These are phyloP conservation scores for Coelastrella sp. DNA, from an alignment of 139 green algal genomes.

Conservation along the genomic window DNA sequence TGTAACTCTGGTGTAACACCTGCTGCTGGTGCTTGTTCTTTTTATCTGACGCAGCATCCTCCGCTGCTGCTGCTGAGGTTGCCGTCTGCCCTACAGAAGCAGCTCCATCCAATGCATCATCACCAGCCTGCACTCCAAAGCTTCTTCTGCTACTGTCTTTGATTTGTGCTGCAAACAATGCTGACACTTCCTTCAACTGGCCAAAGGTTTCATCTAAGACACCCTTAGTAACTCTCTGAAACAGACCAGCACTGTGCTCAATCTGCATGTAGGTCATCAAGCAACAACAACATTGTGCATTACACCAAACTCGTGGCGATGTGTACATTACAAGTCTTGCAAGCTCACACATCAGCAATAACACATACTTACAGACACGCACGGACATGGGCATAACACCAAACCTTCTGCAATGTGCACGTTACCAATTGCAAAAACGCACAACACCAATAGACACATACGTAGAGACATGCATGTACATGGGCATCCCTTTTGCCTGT, in stretches of 20 bases:
- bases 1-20: background rate
- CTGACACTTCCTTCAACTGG: slow-evolving; percentile 17
- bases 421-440: too few species aligned
- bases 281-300: background rate
- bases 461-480: too few species aligned
- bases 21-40: background rate
- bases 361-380: too few species aligned
- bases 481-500: too few species aligned
- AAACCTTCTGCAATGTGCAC: too few species aligned
- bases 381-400: too few species aligned
- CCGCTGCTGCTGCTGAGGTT: slow-evolving; percentile 11
- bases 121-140: background rate
- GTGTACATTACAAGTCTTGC: too few species aligned
- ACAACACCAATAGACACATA: too few species aligned
- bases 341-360: too few species aligned
- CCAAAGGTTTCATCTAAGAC: slow-evolving; percentile 1
- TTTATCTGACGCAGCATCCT: background rate
- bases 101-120: background rate
- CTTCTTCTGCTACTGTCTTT: slow-evolving; percentile 21
- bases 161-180: slow-evolving; percentile 10
- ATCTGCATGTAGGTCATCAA: background rate
- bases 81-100: background rate
- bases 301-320: too few species aligned
- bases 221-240: slow-evolving; percentile 13
- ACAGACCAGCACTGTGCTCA: background rate